A percentile compares a stretch with the other conserved stretches of the same genome.
phyloP scores from a whole-genome alignment of 202 grass and related monocot genomes.

The Eragrostis tef region DNA sequence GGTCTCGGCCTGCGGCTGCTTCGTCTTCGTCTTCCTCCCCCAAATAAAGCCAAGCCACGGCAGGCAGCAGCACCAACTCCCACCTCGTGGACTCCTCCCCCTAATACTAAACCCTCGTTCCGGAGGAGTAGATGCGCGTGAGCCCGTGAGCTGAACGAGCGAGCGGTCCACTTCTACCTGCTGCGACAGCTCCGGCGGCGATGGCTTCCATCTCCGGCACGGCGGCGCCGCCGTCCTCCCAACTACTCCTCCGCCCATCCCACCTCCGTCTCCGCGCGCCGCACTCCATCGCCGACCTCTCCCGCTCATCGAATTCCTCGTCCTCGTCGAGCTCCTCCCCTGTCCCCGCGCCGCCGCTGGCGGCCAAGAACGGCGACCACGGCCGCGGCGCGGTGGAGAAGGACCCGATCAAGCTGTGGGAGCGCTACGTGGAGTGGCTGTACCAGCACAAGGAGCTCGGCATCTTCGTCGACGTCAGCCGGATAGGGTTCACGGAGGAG shows the following conservation, averaged over 20 bases:
- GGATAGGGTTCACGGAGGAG: conserved; percentile 88
- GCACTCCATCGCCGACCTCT: conserved; percentile 74
- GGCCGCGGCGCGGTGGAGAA: conserved; percentile 60
- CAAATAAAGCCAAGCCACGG: conserved; percentile 51
- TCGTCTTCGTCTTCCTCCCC: conserved; percentile 38
- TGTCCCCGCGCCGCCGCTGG: conserved; percentile 42
- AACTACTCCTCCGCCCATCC: conserved; percentile 47
- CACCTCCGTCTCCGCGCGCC: conserved; percentile 69
- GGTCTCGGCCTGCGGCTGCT: background rate
- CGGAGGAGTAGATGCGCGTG: conserved; percentile 27
- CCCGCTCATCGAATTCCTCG: conserved; percentile 53
- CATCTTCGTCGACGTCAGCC: conserved; percentile 90
- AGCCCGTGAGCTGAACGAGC: background rate
- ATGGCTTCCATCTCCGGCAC: conserved; percentile 82
- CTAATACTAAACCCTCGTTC: conserved; percentile 24
- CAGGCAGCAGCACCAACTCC: conserved; percentile 30
- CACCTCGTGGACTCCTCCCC: conserved; percentile 44
- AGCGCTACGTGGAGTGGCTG: conserved; percentile 86
- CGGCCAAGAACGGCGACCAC: conserved; percentile 23
- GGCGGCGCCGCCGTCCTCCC: conserved; percentile 58
- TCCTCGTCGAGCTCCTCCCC: conserved; percentile 38
- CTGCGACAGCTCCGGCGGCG: background rate
- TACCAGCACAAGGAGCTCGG: conserved; percentile 99
- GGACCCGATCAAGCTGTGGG: conserved; percentile 86
- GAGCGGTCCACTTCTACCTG: background rate